Percentiles rank a stretch among this genome's conserved stretches.
Evolutionary conservation across 2,329 filamentous ascomycete genomes (phyloP).

Genomic region (Trichoderma sp.): DNA sequence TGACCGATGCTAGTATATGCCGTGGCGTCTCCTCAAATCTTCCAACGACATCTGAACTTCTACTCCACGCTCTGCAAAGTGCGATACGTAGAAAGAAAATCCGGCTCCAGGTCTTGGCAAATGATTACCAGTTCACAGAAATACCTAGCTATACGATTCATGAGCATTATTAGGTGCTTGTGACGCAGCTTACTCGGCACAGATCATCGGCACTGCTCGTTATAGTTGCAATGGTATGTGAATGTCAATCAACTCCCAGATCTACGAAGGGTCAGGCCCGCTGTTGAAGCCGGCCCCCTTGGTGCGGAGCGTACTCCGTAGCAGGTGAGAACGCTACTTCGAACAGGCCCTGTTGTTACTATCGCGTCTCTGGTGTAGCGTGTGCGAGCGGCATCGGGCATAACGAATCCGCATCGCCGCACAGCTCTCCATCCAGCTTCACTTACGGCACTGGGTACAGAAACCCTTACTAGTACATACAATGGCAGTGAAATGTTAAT

Average conservation of each 20-base stretch:
- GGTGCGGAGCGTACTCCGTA: background rate
- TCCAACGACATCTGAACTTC: background rate
- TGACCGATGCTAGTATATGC: background rate
- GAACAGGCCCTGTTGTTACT: background rate
- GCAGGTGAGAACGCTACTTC: background rate
- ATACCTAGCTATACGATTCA: background rate
- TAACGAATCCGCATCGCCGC: background rate
- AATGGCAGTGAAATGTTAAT: background rate
- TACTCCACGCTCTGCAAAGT: background rate
- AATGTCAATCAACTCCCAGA: slow-evolving; percentile 9
- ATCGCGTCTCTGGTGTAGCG: slow-evolving; percentile 1
- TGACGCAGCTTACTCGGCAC: background rate
- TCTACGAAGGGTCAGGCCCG: slow-evolving; percentile 3
- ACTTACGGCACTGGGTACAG: background rate
- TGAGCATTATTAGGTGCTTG: background rate
- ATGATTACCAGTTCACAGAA: background rate
- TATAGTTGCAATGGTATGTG: background rate
- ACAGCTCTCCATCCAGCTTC: background rate
- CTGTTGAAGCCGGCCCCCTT: background rate
- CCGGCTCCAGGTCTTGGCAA: background rate
- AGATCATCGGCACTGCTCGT: background rate
- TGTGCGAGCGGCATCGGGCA: slow-evolving; percentile 6
- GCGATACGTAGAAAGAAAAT: background rate
- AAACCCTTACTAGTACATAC: background rate
- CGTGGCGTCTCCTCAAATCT: background rate